Evolutionary conservation across 306 rosid species (phyloP), one percentile per base, ranked within the genome.

Genomic region (Casuarina glauca): DNA sequence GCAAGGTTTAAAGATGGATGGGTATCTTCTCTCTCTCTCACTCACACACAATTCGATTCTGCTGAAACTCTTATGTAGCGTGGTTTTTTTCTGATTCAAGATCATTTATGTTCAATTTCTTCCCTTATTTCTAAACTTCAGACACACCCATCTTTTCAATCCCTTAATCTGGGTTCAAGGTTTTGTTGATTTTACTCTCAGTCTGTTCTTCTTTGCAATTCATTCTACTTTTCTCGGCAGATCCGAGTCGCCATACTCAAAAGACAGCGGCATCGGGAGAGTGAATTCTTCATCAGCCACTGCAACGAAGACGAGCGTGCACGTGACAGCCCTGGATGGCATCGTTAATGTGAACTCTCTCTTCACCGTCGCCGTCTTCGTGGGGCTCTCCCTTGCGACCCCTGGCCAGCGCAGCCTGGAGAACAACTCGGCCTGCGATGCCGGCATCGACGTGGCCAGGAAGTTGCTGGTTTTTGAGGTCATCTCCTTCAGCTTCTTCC

Each of bases 351-450:
- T 89, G 9, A 94, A 94, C 84, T 94, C 98, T 0, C 97, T 95
- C 43, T 95, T 95, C 92, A 88, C 97, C 13, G 87, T 95, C 68
- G 98, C 97, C 0, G 97, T 91, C n/a, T 95, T 94, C 82, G 95
- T 94, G n/a, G 98, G 98, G 1, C 93, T 94, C 8, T 94, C 97
- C 0, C 83, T 94, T 9, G 81, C 97, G 5, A 87, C 92, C 0
- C 93, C 86, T 0, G 89, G 87, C 0, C 99, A 92, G 70, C 86
- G 69, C 7, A 92, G 93, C 81, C 92, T 95, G 96, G 46, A 38
- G n/a, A 16, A 39, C 26, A 63, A 38, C 83, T 54, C 8, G 86
- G 93, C 83, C 93, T 95, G 99, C 82, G 93, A 93, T 74, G 94
- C 97, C 2, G 87, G 82, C 5, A 63, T 64, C 17, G 93, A 85